These are phyloP conservation scores for Kalmusia sp. DNA, from an alignment of 2,329 filamentous ascomycete species.

Conservation along the genomic window DNA sequence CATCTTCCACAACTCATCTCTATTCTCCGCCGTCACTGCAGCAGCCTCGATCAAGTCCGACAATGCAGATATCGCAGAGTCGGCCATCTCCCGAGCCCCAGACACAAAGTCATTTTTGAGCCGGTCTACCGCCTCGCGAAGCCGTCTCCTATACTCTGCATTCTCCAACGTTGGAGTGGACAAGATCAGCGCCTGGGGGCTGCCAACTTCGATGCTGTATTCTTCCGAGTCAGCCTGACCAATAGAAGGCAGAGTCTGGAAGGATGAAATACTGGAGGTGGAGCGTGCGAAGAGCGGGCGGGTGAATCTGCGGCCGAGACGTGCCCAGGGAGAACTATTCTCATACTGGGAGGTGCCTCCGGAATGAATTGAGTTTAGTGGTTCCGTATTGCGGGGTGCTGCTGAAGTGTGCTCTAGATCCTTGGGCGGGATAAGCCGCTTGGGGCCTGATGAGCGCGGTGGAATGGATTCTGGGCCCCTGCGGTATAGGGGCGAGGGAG, in stretches of 20 bases:
- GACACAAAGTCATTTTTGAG: slow-evolving; percentile 43
- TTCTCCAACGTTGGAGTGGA: neutral
- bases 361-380: no score
- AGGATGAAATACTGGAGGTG: neutral
- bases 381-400: no score
- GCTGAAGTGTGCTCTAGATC: no score
- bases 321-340: neutral
- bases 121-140: slow-evolving; percentile 2
- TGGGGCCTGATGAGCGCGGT: neutral
- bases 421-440: no score
- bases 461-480: neutral
- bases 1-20: slow-evolving; percentile 62
- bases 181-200: no score
- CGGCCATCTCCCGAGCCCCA: slow-evolving; percentile 66
- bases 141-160: neutral
- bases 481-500: neutral
- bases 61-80: slow-evolving; percentile 60
- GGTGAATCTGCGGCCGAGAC: neutral
- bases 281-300: neutral
- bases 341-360: no score
- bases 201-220: neutral
- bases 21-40: slow-evolving; percentile 20
- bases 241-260: neutral
- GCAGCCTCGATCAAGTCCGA: slow-evolving; percentile 50
- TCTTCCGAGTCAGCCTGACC: neutral